phyloP scores from a whole-genome alignment of 768 basidiomycete species.

The Kwoniella mangroviensis region DNA sequence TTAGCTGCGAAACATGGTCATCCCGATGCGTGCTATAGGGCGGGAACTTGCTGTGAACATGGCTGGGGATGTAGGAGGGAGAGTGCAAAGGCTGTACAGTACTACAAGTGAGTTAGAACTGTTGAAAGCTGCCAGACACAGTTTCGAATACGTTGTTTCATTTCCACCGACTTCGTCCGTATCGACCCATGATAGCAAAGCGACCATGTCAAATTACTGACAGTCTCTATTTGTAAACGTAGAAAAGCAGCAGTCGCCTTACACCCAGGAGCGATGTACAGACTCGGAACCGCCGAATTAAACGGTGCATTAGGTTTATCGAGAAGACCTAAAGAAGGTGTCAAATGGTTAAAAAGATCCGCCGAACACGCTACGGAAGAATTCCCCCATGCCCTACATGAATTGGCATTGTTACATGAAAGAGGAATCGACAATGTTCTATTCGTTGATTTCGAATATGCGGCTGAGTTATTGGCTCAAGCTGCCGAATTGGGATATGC shows the following conservation, averaged over 20 bases:
- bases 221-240: not conserved
- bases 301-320: constrained; percentile 90
- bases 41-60: constrained; percentile 97
- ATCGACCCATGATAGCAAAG: no score
- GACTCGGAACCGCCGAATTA: constrained; percentile 91
- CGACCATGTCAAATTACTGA: constrained; percentile 5
- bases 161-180: no score
- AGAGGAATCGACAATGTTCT: constrained; percentile 98
- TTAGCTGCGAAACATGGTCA: constrained; percentile 97
- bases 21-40: constrained; percentile 90
- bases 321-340: constrained; percentile 89
- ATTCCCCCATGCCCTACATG: constrained; percentile 95
- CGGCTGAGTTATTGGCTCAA: constrained; percentile 89
- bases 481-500: constrained; percentile 96
- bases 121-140: not conserved
- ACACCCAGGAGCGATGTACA: constrained; percentile 95
- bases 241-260: constrained; percentile 86
- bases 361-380: constrained; percentile 86
- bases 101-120: constrained; percentile 67
- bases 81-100: constrained; percentile 84
- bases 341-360: constrained; percentile 97
- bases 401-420: constrained; percentile 90
- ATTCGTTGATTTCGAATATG: constrained; percentile 95
- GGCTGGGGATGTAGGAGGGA: constrained; percentile 97
- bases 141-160: no score